phyloP scores from a whole-genome alignment of 179 eudicot genomes.

The Corrigiola litoralis region DNA sequence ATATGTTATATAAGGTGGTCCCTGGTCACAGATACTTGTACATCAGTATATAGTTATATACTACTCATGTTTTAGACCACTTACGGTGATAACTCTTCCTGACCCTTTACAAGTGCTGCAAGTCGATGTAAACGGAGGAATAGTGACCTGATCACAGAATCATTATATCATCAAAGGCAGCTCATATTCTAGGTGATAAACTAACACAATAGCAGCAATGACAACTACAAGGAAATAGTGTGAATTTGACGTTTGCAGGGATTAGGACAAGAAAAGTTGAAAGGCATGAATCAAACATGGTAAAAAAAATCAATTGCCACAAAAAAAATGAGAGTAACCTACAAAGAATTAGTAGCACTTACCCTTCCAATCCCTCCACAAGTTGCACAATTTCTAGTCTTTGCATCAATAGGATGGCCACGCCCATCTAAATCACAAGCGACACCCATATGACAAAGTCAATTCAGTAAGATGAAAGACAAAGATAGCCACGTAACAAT shows the following conservation, averaged over 20 bases:
- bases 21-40: background rate
- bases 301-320: background rate
- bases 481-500: background rate
- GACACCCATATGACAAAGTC: conserved; percentile 10
- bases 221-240: too few relatives aligned
- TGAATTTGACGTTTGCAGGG: too few relatives aligned
- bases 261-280: too few relatives aligned
- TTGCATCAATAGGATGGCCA: conserved; percentile 73
- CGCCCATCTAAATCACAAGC: conserved; percentile 57
- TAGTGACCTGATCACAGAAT: conserved; percentile 50
- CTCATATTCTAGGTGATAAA: background rate
- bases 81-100: conserved; percentile 65
- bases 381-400: conserved; percentile 61
- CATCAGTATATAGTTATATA: background rate
- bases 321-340: background rate
- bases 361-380: conserved; percentile 84
- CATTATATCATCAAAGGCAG: conserved; percentile 2
- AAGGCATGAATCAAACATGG: too few relatives aligned
- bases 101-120: conserved; percentile 76
- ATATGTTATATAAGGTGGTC: background rate
- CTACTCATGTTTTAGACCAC: conserved; percentile 10
- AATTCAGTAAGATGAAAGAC: background rate
- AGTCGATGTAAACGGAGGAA: conserved; percentile 76
- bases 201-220: too few relatives aligned
- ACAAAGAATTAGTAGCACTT: conserved; percentile 18